Conservation (phyloP, 768 basidiomycete species). For the Multifurca ochricompacta region DNA sequence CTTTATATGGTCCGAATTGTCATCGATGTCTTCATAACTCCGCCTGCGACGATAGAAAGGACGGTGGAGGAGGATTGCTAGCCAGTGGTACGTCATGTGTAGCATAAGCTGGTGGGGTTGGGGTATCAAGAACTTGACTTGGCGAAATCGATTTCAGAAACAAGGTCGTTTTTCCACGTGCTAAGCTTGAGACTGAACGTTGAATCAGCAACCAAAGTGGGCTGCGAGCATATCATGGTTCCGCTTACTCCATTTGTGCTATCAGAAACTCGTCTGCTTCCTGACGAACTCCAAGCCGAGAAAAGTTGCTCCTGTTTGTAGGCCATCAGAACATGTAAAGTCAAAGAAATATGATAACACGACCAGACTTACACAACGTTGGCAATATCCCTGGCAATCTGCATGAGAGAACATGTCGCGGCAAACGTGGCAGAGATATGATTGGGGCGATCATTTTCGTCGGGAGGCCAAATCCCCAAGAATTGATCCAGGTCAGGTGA, state of each 20-base stretch:
- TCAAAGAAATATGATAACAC: neutral
- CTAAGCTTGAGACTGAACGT: slow-evolving; percentile 16
- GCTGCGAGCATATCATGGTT: neutral
- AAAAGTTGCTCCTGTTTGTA: slow-evolving; percentile 15
- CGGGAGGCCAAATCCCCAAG: slow-evolving; percentile 37
- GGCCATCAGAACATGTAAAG: neutral
- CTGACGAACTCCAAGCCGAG: slow-evolving; percentile 11
- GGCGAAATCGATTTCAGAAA: slow-evolving; percentile 16
- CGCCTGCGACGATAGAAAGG: slow-evolving; percentile 19
- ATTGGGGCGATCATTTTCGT: slow-evolving; percentile 22
- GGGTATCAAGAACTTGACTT: slow-evolving; percentile 11
- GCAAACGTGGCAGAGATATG: slow-evolving; percentile 18
- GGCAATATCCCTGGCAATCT: slow-evolving; percentile 17
- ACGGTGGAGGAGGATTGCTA: slow-evolving; percentile 19
- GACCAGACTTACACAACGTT: slow-evolving; percentile 15
- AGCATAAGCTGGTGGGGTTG: slow-evolving; percentile 20
- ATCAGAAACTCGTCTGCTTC: slow-evolving; percentile 16
- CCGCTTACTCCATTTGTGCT: slow-evolving; percentile 20
- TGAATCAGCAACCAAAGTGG: neutral
- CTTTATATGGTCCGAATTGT: slow-evolving; percentile 16
- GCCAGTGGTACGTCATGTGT: slow-evolving; percentile 20
- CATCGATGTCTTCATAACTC: slow-evolving; percentile 5
- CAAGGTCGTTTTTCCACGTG: slow-evolving; percentile 18
- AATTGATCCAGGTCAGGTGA: slow-evolving; percentile 43
- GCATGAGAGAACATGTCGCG: slow-evolving; percentile 19